Evolutionary conservation across 2,329 filamentous ascomycete genomes (phyloP), one percentile per base, ranked within the genome.

Genomic region (Aspergillus melleus): DNA sequence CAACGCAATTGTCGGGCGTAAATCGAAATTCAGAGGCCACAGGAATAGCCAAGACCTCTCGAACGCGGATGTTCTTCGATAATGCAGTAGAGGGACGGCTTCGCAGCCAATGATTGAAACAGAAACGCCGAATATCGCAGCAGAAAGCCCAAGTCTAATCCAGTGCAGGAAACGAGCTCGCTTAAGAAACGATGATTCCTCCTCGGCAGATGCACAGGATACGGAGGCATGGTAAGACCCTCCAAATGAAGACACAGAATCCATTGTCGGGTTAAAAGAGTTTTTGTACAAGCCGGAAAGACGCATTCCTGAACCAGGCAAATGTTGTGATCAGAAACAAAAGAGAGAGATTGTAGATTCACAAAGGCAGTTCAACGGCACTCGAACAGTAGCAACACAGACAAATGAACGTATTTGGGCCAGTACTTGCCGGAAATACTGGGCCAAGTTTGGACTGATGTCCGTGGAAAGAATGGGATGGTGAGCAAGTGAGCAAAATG

Each of bases 1-100:
- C 0, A 74, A 63, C 16, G 73, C 75, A 19, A 75, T 67, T 0
- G 75, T 76, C 12, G 77, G 77, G 22, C 75, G 73, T 11, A 77
- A 32, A 59, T 80, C 77, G 51, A 80, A 63, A 58, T 79, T 75
- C 57, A 73, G 57, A 3, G 78, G 78, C 78, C 78, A 80, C 1
- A 80, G 68, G 22, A 71, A 68, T 6, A 80, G 65, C 47, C 73
- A 70, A 16, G 69, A 66, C 22, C 66, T 61, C 9, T 69, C 68
- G 60, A 72, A 77, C 20, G 70, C 63, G n/a, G 68, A 68, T 4
- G 78, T 79, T 14, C 61, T 57, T 14, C 72, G 72, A 61, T 80
- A 79, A 52, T 75, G 72, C 4, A 68, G 70, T n/a, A 77, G 65
- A 22, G 77, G 72, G n/a, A 75, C 70, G 6, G 69, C 73, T 60